These are phyloP conservation scores for Albizia julibrissin DNA, from an alignment of 306 rosid genomes.

Conservation along the genomic window DNA sequence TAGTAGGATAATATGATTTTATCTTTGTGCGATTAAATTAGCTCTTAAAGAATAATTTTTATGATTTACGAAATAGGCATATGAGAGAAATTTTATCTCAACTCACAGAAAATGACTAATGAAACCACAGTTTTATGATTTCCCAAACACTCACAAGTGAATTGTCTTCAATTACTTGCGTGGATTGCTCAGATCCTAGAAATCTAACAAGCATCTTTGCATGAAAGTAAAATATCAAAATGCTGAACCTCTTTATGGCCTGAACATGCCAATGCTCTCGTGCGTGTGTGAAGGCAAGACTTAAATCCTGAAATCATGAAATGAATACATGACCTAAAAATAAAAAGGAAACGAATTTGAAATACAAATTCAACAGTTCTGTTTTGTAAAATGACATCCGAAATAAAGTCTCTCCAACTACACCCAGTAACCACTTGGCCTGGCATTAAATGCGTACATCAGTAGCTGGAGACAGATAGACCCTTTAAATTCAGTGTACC, in stretches of 20 bases:
- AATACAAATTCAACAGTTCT: not conserved
- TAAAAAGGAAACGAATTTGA: not conserved
- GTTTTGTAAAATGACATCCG: not conserved
- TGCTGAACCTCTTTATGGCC: not conserved
- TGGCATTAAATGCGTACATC: not conserved
- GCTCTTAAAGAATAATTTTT: too few species aligned
- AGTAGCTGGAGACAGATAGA: not conserved
- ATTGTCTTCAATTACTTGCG: not conserved
- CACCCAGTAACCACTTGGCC: not conserved
- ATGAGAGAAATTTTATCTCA: too few species aligned
- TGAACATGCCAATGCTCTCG: not conserved
- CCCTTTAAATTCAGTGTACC: not conserved
- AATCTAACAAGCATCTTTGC: not conserved
- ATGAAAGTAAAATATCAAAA: not conserved
- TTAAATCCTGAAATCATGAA: not conserved
- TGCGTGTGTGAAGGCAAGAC: not conserved
- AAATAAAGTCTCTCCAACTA: not conserved
- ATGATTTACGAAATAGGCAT: too few species aligned
- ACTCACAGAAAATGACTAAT: too few species aligned
- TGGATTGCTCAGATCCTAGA: not conserved
- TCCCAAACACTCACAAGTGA: too few species aligned
- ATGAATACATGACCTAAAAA: not conserved
- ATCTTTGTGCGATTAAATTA: too few species aligned
- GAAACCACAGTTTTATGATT: too few species aligned
- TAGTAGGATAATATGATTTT: not conserved